phyloP scores from a whole-genome alignment of 306 rosid genomes.

The Vigna reflexopilosa region DNA sequence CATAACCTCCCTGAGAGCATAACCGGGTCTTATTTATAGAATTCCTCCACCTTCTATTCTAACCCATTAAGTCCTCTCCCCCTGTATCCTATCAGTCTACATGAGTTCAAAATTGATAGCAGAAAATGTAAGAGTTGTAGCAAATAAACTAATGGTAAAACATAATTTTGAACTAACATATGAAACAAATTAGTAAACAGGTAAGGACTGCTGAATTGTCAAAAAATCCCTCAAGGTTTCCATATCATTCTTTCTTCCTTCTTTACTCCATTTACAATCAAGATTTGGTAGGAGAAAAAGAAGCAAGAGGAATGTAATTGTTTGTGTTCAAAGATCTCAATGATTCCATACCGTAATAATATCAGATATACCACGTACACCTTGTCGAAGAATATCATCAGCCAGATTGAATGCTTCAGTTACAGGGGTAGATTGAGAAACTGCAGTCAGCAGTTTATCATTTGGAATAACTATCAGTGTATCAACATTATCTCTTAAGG shows the following conservation, averaged over 20 bases:
- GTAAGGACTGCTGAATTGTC: constrained; percentile 20
- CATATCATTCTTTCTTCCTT: constrained; percentile 21
- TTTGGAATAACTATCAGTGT: constrained; percentile 98
- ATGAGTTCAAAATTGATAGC: constrained; percentile 15
- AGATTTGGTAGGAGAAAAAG: not conserved
- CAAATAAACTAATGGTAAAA: constrained; percentile 23
- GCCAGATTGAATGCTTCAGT: constrained; percentile 98
- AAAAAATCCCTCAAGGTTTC: not conserved
- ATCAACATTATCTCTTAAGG: constrained; percentile 95
- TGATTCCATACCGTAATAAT: constrained; percentile 85
- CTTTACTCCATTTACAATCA: constrained; percentile 39
- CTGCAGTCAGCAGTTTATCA: constrained; percentile 96
- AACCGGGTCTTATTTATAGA: too few relatives aligned
- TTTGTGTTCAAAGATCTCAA: constrained; percentile 25
- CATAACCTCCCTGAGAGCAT: too few relatives aligned
- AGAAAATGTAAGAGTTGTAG: constrained; percentile 6
- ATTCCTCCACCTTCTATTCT: too few relatives aligned
- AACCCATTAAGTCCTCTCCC: too few relatives aligned
- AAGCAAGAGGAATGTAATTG: constrained; percentile 12
- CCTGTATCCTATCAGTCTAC: not conserved
- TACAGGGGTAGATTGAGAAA: constrained; percentile 94
- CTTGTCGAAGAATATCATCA: constrained; percentile 98
- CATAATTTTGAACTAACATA: constrained; percentile 11
- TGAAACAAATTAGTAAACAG: constrained; percentile 4
- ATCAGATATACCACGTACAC: constrained; percentile 99